These are phyloP conservation scores for Rhodotorula sp. DNA, from an alignment of 1,284 basidiomycete species.

Conservation along the genomic window DNA sequence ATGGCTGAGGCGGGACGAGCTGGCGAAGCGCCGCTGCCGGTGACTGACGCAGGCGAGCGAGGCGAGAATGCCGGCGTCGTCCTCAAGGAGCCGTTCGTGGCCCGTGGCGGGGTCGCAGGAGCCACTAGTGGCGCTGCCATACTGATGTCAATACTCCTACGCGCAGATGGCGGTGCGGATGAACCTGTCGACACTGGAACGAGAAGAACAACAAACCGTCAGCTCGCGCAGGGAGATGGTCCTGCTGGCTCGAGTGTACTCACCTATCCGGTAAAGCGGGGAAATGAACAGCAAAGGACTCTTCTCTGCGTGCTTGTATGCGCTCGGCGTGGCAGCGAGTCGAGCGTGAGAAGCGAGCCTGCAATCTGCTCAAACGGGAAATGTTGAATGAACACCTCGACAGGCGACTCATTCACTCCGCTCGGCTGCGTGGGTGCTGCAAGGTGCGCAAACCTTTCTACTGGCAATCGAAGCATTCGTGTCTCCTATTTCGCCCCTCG, in stretches of 20 bases:
- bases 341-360: not conserved
- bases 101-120: not conserved
- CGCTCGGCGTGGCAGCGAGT: not conserved
- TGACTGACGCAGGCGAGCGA: not conserved
- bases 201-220: too few relatives aligned
- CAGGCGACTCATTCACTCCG: not conserved
- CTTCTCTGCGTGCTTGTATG: not conserved
- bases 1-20: conserved; percentile 8
- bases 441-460: too few relatives aligned
- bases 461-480: too few relatives aligned
- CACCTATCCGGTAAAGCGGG: too few relatives aligned
- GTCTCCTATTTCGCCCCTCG: too few relatives aligned
- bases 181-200: not conserved
- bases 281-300: too few relatives aligned
- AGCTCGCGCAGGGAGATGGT: too few relatives aligned
- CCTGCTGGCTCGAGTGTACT: too few relatives aligned
- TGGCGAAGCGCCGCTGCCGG: not conserved
- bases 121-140: conserved; percentile 1
- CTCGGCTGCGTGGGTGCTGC: too few relatives aligned
- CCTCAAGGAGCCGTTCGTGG: not conserved
- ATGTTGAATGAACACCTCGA: not conserved
- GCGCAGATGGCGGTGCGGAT: not conserved
- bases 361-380: not conserved
- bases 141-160: not conserved
- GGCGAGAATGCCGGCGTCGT: conserved; percentile 4